These are phyloP conservation scores for Geotrichum carabidarum DNA, from an alignment of 1,139 yeast species.

Conservation along the genomic window DNA sequence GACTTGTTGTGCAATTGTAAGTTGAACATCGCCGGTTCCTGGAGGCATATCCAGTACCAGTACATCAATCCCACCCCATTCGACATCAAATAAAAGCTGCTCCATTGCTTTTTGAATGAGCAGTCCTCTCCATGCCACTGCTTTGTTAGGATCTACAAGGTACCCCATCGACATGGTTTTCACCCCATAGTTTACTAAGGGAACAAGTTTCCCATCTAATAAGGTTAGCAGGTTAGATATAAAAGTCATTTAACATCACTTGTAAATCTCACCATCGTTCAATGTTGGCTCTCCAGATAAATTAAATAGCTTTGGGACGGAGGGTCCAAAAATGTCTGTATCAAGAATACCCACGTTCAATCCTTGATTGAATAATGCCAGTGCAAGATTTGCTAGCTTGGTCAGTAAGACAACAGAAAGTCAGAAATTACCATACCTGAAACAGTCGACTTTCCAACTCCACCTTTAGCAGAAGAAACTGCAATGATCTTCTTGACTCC, in stretches of 20 bases:
- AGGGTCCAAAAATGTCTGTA: conserved; percentile 82
- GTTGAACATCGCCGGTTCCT: conserved; percentile 86
- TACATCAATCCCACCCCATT: conserved; percentile 66
- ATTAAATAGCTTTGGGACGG: conserved; percentile 64
- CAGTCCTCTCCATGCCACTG: conserved; percentile 82
- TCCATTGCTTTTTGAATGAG: conserved; percentile 86
- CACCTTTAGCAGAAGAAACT: conserved; percentile 78
- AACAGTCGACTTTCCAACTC: conserved; percentile 60
- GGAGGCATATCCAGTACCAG: conserved; percentile 85
- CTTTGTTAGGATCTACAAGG: conserved; percentile 57
- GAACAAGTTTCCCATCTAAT: conserved; percentile 53
- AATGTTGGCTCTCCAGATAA: conserved; percentile 52
- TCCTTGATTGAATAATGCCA: conserved; percentile 54
- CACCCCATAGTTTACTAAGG: conserved; percentile 70
- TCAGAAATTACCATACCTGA: conserved; percentile 18
- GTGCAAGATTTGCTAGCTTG: conserved; percentile 53
- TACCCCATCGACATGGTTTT: conserved; percentile 91
- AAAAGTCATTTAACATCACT: neutral
- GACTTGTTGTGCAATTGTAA: conserved; percentile 74
- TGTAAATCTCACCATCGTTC: conserved; percentile 32
- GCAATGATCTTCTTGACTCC: conserved; percentile 59
- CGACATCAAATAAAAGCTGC: conserved; percentile 73
- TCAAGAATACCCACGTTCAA: conserved; percentile 66
- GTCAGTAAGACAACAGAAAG: neutral
- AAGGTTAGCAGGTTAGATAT: conserved; percentile 10